phyloP scores from a whole-genome alignment of 2,329 filamentous ascomycete species.

The Shiraia sp. region DNA sequence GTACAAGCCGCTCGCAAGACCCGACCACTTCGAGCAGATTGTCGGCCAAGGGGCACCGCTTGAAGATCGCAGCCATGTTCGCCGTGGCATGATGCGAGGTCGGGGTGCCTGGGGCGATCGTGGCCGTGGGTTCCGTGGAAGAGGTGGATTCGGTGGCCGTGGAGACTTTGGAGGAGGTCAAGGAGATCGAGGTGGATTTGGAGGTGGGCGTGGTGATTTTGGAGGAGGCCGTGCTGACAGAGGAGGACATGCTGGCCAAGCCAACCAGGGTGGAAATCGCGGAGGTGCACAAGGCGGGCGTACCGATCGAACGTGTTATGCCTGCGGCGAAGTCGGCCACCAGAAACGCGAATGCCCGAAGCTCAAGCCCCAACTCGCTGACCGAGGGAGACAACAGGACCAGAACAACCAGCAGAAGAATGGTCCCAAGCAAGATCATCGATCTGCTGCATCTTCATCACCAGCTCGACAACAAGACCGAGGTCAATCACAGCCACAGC shows the following conservation, averaged over 20 bases:
- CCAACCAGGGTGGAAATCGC: slow-evolving; percentile 17
- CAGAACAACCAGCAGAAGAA: slow-evolving; percentile 25
- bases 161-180: slow-evolving; percentile 34
- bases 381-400: slow-evolving; percentile 27
- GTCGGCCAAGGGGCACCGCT: slow-evolving; percentile 47
- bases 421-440: slow-evolving; percentile 27
- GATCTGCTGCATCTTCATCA: slow-evolving; percentile 31
- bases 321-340: slow-evolving; percentile 10
- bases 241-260: slow-evolving; percentile 9
- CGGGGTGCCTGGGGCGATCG: slow-evolving; percentile 41
- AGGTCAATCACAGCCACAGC: slow-evolving; percentile 20
- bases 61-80: slow-evolving; percentile 43
- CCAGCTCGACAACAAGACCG: slow-evolving; percentile 25
- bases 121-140: slow-evolving; percentile 41
- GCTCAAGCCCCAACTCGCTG: slow-evolving; percentile 24
- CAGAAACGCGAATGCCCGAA: slow-evolving; percentile 19
- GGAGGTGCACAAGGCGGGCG: slow-evolving; percentile 6
- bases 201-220: slow-evolving; percentile 28
- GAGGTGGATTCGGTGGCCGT: slow-evolving; percentile 31
- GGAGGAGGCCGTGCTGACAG: slow-evolving; percentile 31
- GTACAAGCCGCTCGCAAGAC: slow-evolving; percentile 53
- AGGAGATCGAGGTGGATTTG: slow-evolving; percentile 25
- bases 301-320: slow-evolving; percentile 6
- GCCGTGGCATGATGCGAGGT: slow-evolving; percentile 38
- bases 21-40: slow-evolving; percentile 52